Evolutionary conservation across 2,329 filamentous ascomycete species (phyloP).

Genomic region (Orbilia oligospora): DNA sequence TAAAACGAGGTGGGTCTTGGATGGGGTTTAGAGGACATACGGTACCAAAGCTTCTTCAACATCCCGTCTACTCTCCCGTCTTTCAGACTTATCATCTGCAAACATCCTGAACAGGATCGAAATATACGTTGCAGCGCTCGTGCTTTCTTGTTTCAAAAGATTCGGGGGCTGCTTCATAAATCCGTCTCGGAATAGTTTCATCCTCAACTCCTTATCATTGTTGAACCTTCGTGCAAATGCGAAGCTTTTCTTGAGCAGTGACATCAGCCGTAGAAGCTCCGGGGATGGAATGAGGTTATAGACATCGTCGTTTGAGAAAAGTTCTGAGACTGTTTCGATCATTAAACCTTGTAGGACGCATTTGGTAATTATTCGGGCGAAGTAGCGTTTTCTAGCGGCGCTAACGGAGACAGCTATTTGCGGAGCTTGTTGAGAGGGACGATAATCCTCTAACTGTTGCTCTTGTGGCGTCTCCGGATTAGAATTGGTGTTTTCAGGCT

Average conservation of each 20-base stretch:
- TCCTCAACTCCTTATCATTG: conserved; percentile 93
- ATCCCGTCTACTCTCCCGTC: conserved; percentile 81
- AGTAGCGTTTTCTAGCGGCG: conserved; percentile 91
- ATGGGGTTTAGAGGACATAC: conserved; percentile 66
- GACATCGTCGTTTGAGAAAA: conserved; percentile 97
- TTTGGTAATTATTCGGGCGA: conserved; percentile 99
- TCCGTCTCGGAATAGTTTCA: conserved; percentile 94
- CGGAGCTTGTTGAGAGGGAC: conserved; percentile 75
- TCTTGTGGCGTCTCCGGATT: conserved; percentile 59
- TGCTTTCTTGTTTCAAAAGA: conserved; percentile 94
- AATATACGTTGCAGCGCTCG: conserved; percentile 93
- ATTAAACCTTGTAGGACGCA: conserved; percentile 97
- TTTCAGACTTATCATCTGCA: conserved; percentile 86
- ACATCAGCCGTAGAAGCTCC: conserved; percentile 93
- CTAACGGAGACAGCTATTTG: conserved; percentile 87
- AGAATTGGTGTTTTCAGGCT: conserved; percentile 3
- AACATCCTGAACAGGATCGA: conserved; percentile 98
- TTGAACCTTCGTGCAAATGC: conserved; percentile 98
- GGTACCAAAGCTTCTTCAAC: conserved; percentile 94
- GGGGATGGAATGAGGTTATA: conserved; percentile 92
- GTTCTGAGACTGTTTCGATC: conserved; percentile 99
- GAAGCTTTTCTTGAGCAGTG: conserved; percentile 93
- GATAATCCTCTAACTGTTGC: conserved; percentile 84
- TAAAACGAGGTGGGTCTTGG: background rate
- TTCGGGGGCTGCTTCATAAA: conserved; percentile 99